Evolutionary conservation across 2,329 filamentous ascomycete species (phyloP).

Genomic region (Pseudogymnoascus sp.): DNA sequence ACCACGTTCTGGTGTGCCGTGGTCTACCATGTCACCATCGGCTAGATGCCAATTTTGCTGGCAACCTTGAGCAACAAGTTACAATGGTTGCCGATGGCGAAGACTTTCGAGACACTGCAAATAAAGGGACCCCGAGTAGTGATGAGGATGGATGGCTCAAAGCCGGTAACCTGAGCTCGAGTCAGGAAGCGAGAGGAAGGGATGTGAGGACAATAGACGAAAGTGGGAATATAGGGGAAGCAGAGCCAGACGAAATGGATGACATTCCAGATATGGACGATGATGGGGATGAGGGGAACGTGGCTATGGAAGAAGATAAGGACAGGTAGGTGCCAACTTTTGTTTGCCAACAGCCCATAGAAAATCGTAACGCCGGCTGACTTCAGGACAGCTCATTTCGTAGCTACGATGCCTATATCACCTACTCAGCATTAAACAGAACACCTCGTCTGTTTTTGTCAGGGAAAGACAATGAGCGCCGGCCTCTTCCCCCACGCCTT

Average conservation of each 20-base stretch:
- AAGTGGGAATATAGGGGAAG: conserved; percentile 67
- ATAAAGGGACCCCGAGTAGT: conserved; percentile 38
- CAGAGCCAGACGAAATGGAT: conserved; percentile 59
- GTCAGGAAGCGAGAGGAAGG: conserved; percentile 64
- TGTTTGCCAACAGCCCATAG: conserved; percentile 38
- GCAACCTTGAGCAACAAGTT: conserved; percentile 67
- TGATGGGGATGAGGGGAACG: conserved; percentile 91
- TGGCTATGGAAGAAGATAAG: conserved; percentile 73
- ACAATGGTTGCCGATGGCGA: conserved; percentile 76
- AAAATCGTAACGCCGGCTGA: not conserved
- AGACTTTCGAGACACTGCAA: conserved; percentile 42
- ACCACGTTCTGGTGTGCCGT: conserved; percentile 96
- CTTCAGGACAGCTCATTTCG: conserved; percentile 57
- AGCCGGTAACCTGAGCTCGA: conserved; percentile 61
- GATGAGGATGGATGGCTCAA: conserved; percentile 87
- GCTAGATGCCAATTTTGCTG: conserved; percentile 87
- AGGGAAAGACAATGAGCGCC: conserved; percentile 71
- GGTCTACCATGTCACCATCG: conserved; percentile 90
- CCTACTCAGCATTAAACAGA: conserved; percentile 93
- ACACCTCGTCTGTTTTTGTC: conserved; percentile 93
- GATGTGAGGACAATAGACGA: conserved; percentile 88
- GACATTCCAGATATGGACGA: conserved; percentile 96
- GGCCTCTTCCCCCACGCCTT: conserved; percentile 69
- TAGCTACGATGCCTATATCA: conserved; percentile 98
- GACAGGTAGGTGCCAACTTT: not conserved